These are phyloP conservation scores for Colletotrichum tabaci DNA, from an alignment of 2,329 filamentous ascomycete species.

Conservation along the genomic window DNA sequence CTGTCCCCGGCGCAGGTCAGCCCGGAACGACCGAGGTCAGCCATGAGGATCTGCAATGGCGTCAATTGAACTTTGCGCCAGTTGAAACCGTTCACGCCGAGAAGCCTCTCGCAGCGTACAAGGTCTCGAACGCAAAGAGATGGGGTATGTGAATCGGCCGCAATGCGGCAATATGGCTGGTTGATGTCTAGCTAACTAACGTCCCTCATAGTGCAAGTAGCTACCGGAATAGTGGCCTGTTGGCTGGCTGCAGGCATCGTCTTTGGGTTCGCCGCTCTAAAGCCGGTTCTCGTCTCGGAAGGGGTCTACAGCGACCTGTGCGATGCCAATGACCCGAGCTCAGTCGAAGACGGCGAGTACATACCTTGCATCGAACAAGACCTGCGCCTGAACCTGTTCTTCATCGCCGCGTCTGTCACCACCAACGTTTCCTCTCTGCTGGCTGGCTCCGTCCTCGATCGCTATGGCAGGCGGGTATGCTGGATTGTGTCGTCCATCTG, in stretches of 20 bases:
- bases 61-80: conserved; percentile 49
- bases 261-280: conserved; percentile 90
- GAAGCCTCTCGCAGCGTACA: conserved; percentile 51
- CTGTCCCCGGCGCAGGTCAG: conserved; percentile 49
- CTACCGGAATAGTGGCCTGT: conserved; percentile 78
- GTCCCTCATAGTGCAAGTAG: conserved; percentile 73
- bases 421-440: conserved; percentile 90
- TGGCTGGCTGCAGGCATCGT: conserved; percentile 83
- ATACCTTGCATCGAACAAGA: conserved; percentile 60
- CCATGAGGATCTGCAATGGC: conserved; percentile 41
- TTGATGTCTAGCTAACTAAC: conserved; percentile 3
- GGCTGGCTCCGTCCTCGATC: conserved; percentile 87
- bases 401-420: conserved; percentile 88
- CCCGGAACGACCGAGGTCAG: conserved; percentile 20
- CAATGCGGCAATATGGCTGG: background rate
- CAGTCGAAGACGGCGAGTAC: conserved; percentile 46
- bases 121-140: conserved; percentile 48
- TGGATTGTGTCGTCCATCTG: conserved; percentile 79
- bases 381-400: conserved; percentile 87
- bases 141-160: conserved; percentile 43
- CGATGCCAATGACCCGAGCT: conserved; percentile 46
- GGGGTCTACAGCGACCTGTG: conserved; percentile 80
- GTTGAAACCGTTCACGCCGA: conserved; percentile 46
- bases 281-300: conserved; percentile 82
- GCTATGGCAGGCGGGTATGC: conserved; percentile 84